These are phyloP conservation scores for Dactylellina haptotyla DNA, from an alignment of 2,329 filamentous ascomycete species.

Conservation along the genomic window DNA sequence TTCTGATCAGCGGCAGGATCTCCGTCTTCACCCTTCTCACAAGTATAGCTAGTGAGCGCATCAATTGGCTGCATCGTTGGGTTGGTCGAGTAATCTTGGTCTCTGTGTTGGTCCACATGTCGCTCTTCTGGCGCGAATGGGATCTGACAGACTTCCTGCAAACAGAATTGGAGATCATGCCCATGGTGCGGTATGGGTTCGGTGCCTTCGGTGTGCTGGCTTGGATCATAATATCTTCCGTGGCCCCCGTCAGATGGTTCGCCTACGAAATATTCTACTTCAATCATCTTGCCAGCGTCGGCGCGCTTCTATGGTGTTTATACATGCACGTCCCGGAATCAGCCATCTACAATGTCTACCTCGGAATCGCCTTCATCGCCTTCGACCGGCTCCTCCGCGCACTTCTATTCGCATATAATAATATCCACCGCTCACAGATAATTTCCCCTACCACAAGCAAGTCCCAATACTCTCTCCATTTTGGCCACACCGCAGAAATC, in stretches of 20 bases:
- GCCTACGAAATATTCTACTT: constrained; percentile 76
- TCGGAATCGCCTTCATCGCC: constrained; percentile 71
- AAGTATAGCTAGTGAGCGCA: constrained; percentile 73
- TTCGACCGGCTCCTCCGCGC: constrained; percentile 67
- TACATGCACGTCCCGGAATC: constrained; percentile 72
- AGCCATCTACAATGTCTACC: constrained; percentile 73
- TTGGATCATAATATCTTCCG: constrained; percentile 73
- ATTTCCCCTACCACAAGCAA: background rate
- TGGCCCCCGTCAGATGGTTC: constrained; percentile 73
- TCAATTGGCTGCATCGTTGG: constrained; percentile 81
- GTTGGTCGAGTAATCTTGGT: constrained; percentile 75
- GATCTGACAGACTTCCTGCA: constrained; percentile 69
- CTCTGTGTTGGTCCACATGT: constrained; percentile 75
- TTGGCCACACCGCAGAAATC: constrained; percentile 47
- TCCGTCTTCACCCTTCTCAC: constrained; percentile 70
- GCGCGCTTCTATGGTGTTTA: constrained; percentile 71
- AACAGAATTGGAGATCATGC: constrained; percentile 70
- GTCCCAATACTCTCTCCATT: constrained; percentile 22
- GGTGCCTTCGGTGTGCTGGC: constrained; percentile 73
- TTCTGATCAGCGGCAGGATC: constrained; percentile 71
- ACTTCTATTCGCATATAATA: constrained; percentile 22
- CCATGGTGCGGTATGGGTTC: constrained; percentile 73
- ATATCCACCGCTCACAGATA: constrained; percentile 13
- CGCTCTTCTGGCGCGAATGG: constrained; percentile 75
- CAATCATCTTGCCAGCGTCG: constrained; percentile 73